phyloP scores from a whole-genome alignment of 2,329 filamentous ascomycete genomes.

The Xylaria sp. region DNA sequence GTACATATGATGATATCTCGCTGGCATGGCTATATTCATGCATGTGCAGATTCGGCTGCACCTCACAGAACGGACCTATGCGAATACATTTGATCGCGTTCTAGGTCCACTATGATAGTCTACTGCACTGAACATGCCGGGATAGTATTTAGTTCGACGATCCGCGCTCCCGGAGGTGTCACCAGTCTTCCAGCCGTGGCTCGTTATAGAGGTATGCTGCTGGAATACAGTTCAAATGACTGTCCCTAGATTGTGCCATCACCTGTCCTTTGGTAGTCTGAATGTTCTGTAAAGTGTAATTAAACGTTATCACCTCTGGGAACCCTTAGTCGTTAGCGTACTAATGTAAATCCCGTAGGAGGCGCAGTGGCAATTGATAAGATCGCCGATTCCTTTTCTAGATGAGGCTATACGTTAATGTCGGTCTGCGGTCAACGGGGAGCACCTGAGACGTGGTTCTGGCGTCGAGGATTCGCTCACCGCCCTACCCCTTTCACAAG shows the following conservation, averaged over 20 bases:
- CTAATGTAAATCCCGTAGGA: not conserved
- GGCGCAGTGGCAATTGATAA: not conserved
- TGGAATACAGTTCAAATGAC: too few species aligned
- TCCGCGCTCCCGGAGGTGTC: too few species aligned
- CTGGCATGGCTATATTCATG: not conserved
- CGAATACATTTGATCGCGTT: not conserved
- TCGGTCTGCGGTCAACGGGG: not conserved
- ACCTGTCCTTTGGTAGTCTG: not conserved
- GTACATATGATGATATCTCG: conserved; percentile 16
- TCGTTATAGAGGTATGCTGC: too few species aligned
- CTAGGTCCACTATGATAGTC: not conserved
- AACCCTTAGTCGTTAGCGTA: not conserved
- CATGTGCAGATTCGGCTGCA: not conserved
- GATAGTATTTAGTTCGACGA: not conserved
- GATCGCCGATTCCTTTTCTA: not conserved
- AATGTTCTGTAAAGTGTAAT: not conserved
- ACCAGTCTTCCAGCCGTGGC: too few species aligned
- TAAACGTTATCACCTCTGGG: not conserved
- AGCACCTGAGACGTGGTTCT: not conserved
- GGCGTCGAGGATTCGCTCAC: not conserved
- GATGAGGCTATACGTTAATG: too few species aligned
- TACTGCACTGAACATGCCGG: not conserved
- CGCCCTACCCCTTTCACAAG: not conserved
- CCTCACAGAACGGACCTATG: not conserved
- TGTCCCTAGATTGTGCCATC: too few species aligned